These are phyloP conservation scores for Mortierella sp. DNA, from an alignment of 371 early-diverging fungal species.

Conservation along the genomic window DNA sequence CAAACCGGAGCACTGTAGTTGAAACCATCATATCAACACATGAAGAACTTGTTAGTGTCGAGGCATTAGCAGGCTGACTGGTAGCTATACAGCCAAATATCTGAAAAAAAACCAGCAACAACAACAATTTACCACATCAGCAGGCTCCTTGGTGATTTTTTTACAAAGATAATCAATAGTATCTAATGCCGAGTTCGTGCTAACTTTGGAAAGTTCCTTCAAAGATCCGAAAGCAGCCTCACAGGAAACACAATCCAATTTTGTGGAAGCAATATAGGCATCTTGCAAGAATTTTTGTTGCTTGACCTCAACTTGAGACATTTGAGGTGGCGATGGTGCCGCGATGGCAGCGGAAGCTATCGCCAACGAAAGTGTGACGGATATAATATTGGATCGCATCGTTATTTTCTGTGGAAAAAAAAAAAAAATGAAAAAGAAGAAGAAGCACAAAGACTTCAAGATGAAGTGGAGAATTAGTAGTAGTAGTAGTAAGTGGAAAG, in stretches of 20 bases:
- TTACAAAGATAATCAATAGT: constrained; percentile 28
- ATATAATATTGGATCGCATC: constrained; percentile 34
- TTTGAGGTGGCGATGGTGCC: constrained; percentile 22
- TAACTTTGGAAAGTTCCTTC: constrained; percentile 34
- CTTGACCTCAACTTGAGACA: constrained; percentile 34
- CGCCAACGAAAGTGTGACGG: constrained; percentile 31
- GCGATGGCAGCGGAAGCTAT: constrained; percentile 36
- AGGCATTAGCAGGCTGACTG: too few relatives aligned
- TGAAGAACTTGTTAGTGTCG: too few relatives aligned
- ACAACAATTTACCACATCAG: constrained; percentile 30
- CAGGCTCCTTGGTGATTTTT: constrained; percentile 36
- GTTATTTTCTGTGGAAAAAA: background rate
- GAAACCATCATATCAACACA: too few relatives aligned
- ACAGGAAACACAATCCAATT: constrained; percentile 43
- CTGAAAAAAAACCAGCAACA: too few relatives aligned
- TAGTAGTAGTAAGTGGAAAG: too few relatives aligned
- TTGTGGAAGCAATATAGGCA: constrained; percentile 5
- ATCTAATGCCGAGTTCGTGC: constrained; percentile 38
- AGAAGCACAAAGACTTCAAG: background rate
- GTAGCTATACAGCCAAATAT: too few relatives aligned
- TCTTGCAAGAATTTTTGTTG: constrained; percentile 21
- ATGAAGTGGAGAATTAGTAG: too few relatives aligned
- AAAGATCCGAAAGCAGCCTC: constrained; percentile 21
- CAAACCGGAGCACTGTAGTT: constrained; percentile 34
- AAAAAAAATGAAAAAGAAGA: background rate